Evolutionary conservation across 164 flowering plant genomes (phyloP), one percentile per base, ranked within the genome.

Genomic region (Chloranthus sessilifolius): DNA sequence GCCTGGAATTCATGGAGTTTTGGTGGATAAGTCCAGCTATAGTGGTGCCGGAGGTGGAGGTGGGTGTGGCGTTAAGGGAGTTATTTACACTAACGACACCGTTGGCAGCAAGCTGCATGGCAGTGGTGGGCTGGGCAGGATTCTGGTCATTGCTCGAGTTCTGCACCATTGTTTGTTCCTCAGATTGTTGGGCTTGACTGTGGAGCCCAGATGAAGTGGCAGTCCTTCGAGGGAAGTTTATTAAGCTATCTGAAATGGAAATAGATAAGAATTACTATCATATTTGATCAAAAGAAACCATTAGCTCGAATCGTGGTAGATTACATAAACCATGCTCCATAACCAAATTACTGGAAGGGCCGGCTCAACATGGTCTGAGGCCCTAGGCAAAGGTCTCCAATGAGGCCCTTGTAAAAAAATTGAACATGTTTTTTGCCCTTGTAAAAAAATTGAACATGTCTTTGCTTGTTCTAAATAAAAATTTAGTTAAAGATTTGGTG

Each of bases 1-100:
- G 89, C 67, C 95, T 67, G 10, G 85, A 75, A 62, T 84, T 85
- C 81, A 80, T 82, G 10, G 95, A 83, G 38, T 85, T 94, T 55
- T 94, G 97, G 60, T 87, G 97, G 28, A 87, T 78, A 26, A 86
- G 77, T 31, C 85, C 85, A 29, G 56, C 80, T 24, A 77, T 77
- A 11, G 82, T 21, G 47, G 25, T 58, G 26, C 78, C 43, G n/a
- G 92, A 61, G 20, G 82, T 55, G 23, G 85, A 59, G 20, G 71
- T 52, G 20, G 80, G 59, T 30, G 76, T 50, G 35, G 69, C 21
- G 47, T 52, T 68, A 42, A 69, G 68, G 2, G 80, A 43, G 49
- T 73, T 76, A 66, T 74, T 78, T 73, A 66, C 82, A 74, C 55
- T 62, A 40, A 64, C 49, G 23, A 68, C 56, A 31, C 82, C 81